phyloP scores from a whole-genome alignment of 306 rosid species.

The Trichosanthes cucumerina region DNA sequence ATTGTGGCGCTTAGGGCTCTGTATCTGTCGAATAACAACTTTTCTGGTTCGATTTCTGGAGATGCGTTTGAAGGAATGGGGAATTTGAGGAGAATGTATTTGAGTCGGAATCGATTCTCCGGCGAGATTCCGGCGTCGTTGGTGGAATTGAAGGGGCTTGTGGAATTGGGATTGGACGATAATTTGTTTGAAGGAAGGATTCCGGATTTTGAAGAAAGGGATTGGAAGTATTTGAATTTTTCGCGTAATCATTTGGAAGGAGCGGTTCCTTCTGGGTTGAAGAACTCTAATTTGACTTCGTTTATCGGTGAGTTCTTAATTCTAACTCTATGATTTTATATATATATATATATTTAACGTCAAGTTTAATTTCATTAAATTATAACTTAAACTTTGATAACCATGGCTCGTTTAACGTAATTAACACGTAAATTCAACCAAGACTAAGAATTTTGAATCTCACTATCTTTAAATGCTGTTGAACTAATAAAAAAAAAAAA shows the following conservation, averaged over 20 bases:
- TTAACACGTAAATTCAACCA: too few species aligned
- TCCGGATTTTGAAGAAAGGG: slow-evolving; percentile 33
- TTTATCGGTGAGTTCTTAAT: slow-evolving; percentile 32
- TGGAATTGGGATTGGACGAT: slow-evolving; percentile 44
- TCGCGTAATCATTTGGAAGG: slow-evolving; percentile 52
- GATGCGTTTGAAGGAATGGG: slow-evolving; percentile 50
- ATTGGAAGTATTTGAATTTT: slow-evolving; percentile 32
- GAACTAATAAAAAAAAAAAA: too few species aligned
- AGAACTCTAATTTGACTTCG: slow-evolving; percentile 14
- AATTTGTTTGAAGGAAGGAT: slow-evolving; percentile 51
- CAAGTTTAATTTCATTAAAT: too few species aligned
- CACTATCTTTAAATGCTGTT: too few species aligned
- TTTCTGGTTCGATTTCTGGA: slow-evolving; percentile 40
- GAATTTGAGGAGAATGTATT: slow-evolving; percentile 31
- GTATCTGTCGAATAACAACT: slow-evolving; percentile 41
- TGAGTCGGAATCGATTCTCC: slow-evolving; percentile 39
- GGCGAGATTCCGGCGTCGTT: slow-evolving; percentile 59
- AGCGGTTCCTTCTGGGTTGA: slow-evolving; percentile 34
- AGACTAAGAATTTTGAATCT: too few species aligned
- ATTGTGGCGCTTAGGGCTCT: slow-evolving; percentile 26
- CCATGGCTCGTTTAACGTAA: too few species aligned
- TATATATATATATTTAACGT: too few species aligned
- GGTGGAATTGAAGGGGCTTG: slow-evolving; percentile 35
- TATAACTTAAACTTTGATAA: too few species aligned
- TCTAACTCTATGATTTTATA: background rate